Base-by-base conservation (phyloP, 1,284 basidiomycete genomes). In the Uromyces viciae-fabae region DNA sequence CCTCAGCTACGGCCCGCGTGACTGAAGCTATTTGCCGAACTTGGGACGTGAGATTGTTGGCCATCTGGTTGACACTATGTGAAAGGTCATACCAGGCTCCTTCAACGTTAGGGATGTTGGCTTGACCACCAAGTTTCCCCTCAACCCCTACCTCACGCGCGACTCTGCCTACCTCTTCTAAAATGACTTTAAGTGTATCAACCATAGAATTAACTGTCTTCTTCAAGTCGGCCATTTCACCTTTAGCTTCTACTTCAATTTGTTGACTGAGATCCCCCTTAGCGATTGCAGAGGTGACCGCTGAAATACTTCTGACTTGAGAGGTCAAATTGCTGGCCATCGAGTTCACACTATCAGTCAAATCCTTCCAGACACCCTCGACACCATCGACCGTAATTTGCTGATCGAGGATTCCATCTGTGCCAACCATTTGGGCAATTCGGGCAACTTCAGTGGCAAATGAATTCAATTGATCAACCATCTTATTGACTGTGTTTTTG, bases 61-160 rank as follows among this genome's bases (percentile, higher is more conserved):
- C 78, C 78, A 80, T 80, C 60, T 80, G 78, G 54, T 80, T 80
- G 31, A 80, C 78, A 56, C 78, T 80, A 28, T 80, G 78, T 7
- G 78, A 80, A 14, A 80, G 69, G 19, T 80, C 78, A 43, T 80
- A 80, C 78, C 78, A 80, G 15, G 78, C 78, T 7, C 78, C 87
- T 69, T 86, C 86, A 75, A 88, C 87, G 75, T 87, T 86, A 1
- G 81, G 81, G 14, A 82, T 81, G 54, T 81, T 82, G 25, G 93
- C 94, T 85, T 94, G 94, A 33, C 94, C 94, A 75, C 93, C 94
- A 84, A 95, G 88, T 81, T 90, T 88, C 8, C 78, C 94, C 85
- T 96, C 94, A 11, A 94, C 96, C 38, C 95, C 94, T 86, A 97
- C 95, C 86, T 95, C 94, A 83, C 90, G 90, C 52, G 92, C 93